Conservation (phyloP, 306 rosid genomes). For the Fragaria ananassa region DNA sequence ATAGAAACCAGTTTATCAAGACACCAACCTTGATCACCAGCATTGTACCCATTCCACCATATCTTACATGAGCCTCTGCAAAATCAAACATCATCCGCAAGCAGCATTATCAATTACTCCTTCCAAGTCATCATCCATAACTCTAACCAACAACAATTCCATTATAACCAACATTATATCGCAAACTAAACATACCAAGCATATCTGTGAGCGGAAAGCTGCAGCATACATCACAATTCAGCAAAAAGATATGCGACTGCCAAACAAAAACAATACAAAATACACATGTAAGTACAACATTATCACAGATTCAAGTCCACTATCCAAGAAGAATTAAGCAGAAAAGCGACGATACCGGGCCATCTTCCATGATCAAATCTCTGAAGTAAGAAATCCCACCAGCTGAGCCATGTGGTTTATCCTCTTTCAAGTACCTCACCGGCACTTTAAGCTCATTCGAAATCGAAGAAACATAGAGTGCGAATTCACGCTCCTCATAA, state of each 20-base stretch:
- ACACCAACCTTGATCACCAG: slow-evolving; percentile 45
- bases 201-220: slow-evolving; percentile 75
- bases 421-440: slow-evolving; percentile 97
- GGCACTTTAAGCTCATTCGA: slow-evolving; percentile 91
- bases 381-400: slow-evolving; percentile 80
- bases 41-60: slow-evolving; percentile 50
- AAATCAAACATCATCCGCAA: neutral
- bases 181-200: slow-evolving; percentile 67
- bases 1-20: neutral
- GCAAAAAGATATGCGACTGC: slow-evolving; percentile 91
- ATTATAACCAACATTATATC: neutral
- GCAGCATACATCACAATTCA: slow-evolving; percentile 96
- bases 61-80: slow-evolving; percentile 45
- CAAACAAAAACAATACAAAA: slow-evolving; percentile 18
- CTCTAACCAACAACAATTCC: neutral
- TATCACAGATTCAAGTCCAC: neutral
- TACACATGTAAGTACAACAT: neutral
- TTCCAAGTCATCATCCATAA: neutral
- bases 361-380: slow-evolving; percentile 88
- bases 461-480: slow-evolving; percentile 84
- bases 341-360: slow-evolving; percentile 53
- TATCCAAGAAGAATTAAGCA: neutral
- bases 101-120: neutral
- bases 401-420: slow-evolving; percentile 95
- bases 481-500: slow-evolving; percentile 91